Evolutionary conservation across 176 grass and related monocot species (phyloP), one percentile per base, ranked within the genome.

Genomic region (Leersia perrieri): DNA sequence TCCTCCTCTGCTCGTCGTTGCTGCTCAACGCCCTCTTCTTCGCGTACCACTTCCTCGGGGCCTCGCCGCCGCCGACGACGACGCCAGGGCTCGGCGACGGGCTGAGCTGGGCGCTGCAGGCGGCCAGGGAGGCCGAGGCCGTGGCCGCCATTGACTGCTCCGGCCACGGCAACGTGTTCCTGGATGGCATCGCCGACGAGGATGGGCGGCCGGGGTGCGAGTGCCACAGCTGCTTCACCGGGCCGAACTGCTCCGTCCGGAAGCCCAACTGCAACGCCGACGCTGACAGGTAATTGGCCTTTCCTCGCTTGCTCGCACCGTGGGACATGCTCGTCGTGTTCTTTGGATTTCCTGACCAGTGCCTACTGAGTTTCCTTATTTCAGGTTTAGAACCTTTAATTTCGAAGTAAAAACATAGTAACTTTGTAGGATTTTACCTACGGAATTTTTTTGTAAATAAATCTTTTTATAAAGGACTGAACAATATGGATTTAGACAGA

Each of bases 151-250:
- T 18, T 9, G 77, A 45, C 25, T 97, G 94, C 87, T 97, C 94
- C 9, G 82, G 85, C 12, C 94, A 97, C 49, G 91, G 94, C 35
- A 85, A 65, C 55, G 85, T 87, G 40, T 89, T 82, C 79, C 28
- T 83, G 20, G 87, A 92, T 49, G 80, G 87, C 39, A 42, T 95
- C 60, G 7, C 42, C 61, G 79, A 77, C 72, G 70, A 68, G n/a
- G 75, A 84, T 9, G 87, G 85, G 8, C 25, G 6, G 35, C 89
- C 87, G 3, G 83, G 70, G 2, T 97, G 94, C 63, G 91, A 97
- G 80, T 97, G 94, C 87, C 78, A 97, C 82, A 28, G n/a, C 31
- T 94, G 92, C 79, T 92, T 90, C 63, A 9, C 20, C 49, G 89
- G 94, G 9, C 29, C 65, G 8, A 85, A 97, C 73, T 97, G 94